A percentile compares a stretch with the other conserved stretches of the same genome.
Conservation (phyloP, 176 grass and related monocot species). For the Rhynchospora tenuis region DNA sequence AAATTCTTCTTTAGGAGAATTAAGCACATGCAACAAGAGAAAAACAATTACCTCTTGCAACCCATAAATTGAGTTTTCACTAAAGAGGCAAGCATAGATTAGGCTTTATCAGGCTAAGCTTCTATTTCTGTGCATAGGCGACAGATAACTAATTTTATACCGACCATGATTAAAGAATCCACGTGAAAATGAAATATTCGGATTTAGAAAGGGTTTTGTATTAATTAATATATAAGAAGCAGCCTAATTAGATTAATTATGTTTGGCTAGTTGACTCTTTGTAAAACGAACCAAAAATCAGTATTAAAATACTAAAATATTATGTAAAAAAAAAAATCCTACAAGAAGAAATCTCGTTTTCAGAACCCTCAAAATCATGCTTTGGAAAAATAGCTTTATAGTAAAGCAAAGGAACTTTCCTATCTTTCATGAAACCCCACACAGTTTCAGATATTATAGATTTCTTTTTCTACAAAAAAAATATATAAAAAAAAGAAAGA, state of each 20-base stretch:
- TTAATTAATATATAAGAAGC: not conserved
- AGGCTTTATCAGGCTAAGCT: slow-evolving; percentile 19
- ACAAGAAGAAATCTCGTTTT: slow-evolving; percentile 22
- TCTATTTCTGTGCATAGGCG: slow-evolving; percentile 8
- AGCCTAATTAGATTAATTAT: not conserved
- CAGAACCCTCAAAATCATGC: slow-evolving; percentile 17
- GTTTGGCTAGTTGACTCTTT: not conserved
- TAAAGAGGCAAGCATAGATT: slow-evolving; percentile 2
- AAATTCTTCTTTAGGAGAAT: not conserved
- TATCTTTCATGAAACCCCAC: not conserved
- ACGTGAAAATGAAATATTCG: slow-evolving; percentile 1
- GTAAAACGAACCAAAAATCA: not conserved
- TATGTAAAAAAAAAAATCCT: slow-evolving; percentile 13
- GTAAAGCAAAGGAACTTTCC: slow-evolving; percentile 6
- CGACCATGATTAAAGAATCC: slow-evolving; percentile 23
- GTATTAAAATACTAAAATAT: not conserved
- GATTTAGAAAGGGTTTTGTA: slow-evolving; percentile 4
- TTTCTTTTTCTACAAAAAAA: not conserved
- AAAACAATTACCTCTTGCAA: slow-evolving; percentile 7
- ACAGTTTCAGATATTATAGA: slow-evolving; percentile 24
- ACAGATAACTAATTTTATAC: slow-evolving; percentile 29
- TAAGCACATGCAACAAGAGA: slow-evolving; percentile 4
- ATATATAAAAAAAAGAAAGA: not conserved
- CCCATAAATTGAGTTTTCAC: slow-evolving; percentile 12
- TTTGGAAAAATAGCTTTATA: slow-evolving; percentile 4